Evolutionary conservation across 2,329 filamentous ascomycete genomes (phyloP).

Genomic region (Apiospora phragmitis): DNA sequence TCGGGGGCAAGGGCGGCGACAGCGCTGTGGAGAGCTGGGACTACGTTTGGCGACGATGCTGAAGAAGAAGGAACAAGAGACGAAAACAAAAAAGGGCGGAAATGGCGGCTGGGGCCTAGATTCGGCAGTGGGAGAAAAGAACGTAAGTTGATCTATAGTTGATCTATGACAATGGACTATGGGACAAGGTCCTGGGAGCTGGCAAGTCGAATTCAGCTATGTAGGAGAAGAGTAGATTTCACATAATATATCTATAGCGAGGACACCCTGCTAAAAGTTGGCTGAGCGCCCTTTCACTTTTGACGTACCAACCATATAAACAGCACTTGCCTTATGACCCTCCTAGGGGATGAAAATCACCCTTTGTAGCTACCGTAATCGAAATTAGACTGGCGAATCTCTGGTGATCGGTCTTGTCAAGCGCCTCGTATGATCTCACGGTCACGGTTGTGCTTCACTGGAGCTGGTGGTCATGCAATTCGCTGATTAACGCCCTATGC

Average conservation of each 20-base stretch:
- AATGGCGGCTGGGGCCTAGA: background rate
- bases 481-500: conserved; percentile 8
- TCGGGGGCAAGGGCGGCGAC: conserved; percentile 31
- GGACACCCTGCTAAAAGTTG: background rate
- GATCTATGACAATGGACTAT: background rate
- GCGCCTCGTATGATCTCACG: background rate
- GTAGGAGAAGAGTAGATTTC: background rate
- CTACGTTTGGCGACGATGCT: conserved; percentile 39
- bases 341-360: background rate
- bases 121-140: background rate
- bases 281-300: background rate
- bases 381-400: background rate
- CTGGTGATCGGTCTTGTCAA: background rate
- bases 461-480: background rate
- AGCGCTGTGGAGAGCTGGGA: conserved; percentile 35
- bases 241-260: background rate
- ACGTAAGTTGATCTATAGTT: too few species aligned
- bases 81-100: background rate
- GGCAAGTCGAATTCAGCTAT: background rate
- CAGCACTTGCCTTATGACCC: background rate
- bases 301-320: background rate
- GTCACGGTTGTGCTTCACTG: background rate
- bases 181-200: background rate
- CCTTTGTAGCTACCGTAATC: too few species aligned
- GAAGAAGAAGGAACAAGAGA: background rate